A percentile compares a stretch with the other conserved stretches of the same genome.
Conservation (phyloP, 2,329 filamentous ascomycete genomes). For the Penicillium sp. region DNA sequence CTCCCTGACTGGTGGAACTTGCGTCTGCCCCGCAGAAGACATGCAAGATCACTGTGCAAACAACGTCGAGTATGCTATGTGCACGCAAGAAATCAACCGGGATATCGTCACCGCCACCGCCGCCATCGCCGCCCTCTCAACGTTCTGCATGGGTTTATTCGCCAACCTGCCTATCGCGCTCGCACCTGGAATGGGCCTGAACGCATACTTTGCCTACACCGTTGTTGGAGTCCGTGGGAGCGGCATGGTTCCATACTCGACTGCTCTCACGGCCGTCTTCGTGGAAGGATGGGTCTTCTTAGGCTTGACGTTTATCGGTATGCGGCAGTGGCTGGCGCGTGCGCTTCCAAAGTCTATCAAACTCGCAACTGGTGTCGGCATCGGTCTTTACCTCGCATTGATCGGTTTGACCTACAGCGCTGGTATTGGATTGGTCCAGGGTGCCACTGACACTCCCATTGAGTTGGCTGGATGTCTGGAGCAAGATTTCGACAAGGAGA, state of each 20-base stretch:
- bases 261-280: constrained; percentile 78
- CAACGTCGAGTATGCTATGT: constrained; percentile 39
- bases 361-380: constrained; percentile 74
- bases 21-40: constrained; percentile 55
- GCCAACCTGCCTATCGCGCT: constrained; percentile 70
- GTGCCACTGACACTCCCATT: constrained; percentile 58
- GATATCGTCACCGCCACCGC: constrained; percentile 79
- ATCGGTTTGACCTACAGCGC: constrained; percentile 65
- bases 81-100: constrained; percentile 54
- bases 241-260: constrained; percentile 62
- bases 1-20: constrained; percentile 64
- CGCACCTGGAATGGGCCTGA: constrained; percentile 70
- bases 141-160: constrained; percentile 75
- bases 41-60: constrained; percentile 41
- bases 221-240: constrained; percentile 69
- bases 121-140: constrained; percentile 67
- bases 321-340: constrained; percentile 80
- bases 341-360: constrained; percentile 78
- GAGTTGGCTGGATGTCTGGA: constrained; percentile 66
- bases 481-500: constrained; percentile 15
- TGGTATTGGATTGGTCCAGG: constrained; percentile 70
- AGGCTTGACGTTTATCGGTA: constrained; percentile 64
- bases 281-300: constrained; percentile 83
- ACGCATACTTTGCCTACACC: constrained; percentile 77
- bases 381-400: constrained; percentile 65